phyloP scores from a whole-genome alignment of 768 basidiomycete genomes.

The Mycena venus region DNA sequence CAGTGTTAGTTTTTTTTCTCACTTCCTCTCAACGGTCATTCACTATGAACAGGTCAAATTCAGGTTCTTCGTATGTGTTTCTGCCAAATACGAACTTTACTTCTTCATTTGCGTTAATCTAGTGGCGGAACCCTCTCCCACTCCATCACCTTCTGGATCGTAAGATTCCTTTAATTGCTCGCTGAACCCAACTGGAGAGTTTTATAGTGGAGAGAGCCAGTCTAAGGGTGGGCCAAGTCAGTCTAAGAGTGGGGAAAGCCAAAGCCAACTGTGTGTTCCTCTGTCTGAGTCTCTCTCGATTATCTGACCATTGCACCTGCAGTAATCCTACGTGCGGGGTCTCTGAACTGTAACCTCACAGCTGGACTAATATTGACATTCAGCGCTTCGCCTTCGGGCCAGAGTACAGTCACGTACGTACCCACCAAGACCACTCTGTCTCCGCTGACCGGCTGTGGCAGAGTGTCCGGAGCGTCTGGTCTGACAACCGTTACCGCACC shows the following conservation, averaged over 20 bases:
- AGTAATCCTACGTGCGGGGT: not conserved
- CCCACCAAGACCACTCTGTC: not conserved
- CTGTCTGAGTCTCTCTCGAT: not conserved
- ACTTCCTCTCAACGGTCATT: not conserved
- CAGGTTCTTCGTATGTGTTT: not conserved
- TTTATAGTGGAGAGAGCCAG: not conserved
- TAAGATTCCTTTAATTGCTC: not conserved
- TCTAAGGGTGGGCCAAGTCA: not conserved
- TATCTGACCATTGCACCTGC: not conserved
- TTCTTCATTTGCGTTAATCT: not conserved
- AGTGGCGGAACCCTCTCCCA: not conserved
- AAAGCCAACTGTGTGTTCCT: not conserved
- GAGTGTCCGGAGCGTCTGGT: not conserved
- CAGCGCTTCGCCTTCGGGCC: not conserved
- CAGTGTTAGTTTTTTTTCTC: not conserved
- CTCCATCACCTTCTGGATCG: not conserved
- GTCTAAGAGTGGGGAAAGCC: not conserved
- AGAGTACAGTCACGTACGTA: slow-evolving; percentile 8
- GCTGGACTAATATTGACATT: not conserved
- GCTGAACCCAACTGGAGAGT: not conserved
- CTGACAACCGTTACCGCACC: not conserved
- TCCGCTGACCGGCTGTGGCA: not conserved
- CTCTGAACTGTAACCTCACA: not conserved
- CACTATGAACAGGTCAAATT: not conserved
- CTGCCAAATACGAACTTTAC: not conserved